Evolutionary conservation across 2,329 filamentous ascomycete genomes (phyloP), one percentile per base, ranked within the genome.

Genomic region (Aspergillus candidus): DNA sequence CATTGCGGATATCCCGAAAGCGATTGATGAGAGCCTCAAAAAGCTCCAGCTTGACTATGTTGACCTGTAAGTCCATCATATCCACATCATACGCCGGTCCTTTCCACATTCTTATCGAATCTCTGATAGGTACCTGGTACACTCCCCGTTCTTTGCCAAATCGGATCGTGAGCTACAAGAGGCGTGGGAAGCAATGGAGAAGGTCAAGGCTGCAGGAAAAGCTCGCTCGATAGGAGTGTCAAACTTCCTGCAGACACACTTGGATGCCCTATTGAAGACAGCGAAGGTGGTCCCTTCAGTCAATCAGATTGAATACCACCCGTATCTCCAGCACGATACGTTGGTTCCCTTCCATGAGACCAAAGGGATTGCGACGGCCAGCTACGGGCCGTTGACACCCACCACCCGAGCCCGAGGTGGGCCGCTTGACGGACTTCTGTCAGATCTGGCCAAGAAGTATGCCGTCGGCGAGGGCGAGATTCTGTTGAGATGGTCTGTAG

Each of bases 191-290:
- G 67, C 71, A 5, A 79, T 83, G 78, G 80, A 84, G 55, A 62
- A 71, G 32, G 63, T 83, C 32, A 72, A 79, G 51, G 63, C 68
- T n/a, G 61, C 72, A 11, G 80, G 80, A 12, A 75, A 82, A 46
- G 72, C 76, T 4, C 76, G 74, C 42, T 76, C 75, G 6, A 83
- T 83, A 48, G 80, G 80, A 15, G 79, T 83, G 15, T 81, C 77
- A 43, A 83, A 80, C 61, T 84, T 75, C 60, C 62, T 76, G 5
- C 70, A 74, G 17, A 59, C 65, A 15, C 75, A 83, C 46, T 66
- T 83, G 13, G 71, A 79, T 36, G 70, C 72, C 10, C 72, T 77
- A 14, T 64, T 73, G 31, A 58, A 68, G 46, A 70, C 67, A 0
- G 71, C 71, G 12, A 67, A 59, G 32, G 60, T 69, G 6, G 56